A percentile compares a stretch with the other conserved stretches of the same genome.
Conservation (phyloP, 169 alveolate genomes). For the Besnoitia besnoiti region DNA sequence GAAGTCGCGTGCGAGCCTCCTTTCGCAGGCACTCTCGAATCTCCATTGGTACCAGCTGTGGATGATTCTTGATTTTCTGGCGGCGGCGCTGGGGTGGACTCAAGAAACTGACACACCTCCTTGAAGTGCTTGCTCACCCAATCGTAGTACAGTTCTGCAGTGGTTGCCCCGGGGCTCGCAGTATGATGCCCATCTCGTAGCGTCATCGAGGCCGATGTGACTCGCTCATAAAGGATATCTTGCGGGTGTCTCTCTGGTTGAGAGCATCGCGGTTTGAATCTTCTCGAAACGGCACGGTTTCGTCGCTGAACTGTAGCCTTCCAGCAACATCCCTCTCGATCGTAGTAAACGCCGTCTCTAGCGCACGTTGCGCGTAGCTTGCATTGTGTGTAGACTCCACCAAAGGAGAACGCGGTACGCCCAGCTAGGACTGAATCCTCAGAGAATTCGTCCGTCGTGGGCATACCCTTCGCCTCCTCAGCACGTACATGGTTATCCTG, state of each 20-base stretch:
- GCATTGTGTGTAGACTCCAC: background rate
- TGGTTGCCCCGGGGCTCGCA: background rate
- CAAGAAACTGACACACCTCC: background rate
- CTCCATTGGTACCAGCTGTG: too few species aligned
- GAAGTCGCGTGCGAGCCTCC: too few species aligned
- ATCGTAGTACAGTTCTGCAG: background rate
- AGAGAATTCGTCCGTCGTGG: background rate
- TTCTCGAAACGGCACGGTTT: background rate
- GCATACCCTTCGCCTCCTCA: background rate
- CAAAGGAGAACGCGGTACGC: too few species aligned
- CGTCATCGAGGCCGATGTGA: background rate
- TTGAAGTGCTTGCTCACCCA: conserved; percentile 39
- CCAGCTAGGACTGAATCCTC: too few species aligned
- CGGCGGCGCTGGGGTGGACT: background rate
- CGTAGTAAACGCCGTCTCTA: background rate
- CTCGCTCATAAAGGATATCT: background rate
- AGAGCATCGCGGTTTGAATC: background rate
- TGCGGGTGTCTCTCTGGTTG: background rate
- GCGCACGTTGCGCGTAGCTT: background rate
- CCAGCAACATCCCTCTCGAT: background rate
- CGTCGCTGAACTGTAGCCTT: background rate
- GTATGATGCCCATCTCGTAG: too few species aligned
- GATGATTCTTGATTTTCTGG: background rate
- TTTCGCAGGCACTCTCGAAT: too few species aligned
- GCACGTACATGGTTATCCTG: background rate